Evolutionary conservation across 2,329 filamentous ascomycete genomes (phyloP).

Genomic region (Dothistroma pini): DNA sequence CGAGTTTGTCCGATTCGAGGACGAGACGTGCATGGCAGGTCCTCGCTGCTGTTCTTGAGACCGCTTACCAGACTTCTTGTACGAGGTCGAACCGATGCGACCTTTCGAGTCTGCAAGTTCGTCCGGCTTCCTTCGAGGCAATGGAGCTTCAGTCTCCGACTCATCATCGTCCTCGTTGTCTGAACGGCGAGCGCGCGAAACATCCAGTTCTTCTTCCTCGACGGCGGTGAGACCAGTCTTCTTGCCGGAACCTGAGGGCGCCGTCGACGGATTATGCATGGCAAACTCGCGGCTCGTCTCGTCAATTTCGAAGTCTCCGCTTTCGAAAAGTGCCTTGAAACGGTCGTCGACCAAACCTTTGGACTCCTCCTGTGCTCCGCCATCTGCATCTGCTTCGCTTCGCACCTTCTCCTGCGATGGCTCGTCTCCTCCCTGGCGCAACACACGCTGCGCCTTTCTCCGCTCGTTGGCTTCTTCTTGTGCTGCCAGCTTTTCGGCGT

Average conservation of each 20-base stretch:
- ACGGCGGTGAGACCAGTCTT: slow-evolving; percentile 55
- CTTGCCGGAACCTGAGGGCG: slow-evolving; percentile 35
- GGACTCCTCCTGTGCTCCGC: slow-evolving; percentile 21
- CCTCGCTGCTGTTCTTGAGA: slow-evolving; percentile 35
- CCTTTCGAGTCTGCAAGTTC: slow-evolving; percentile 37
- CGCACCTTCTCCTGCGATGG: slow-evolving; percentile 42
- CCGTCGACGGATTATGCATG: slow-evolving; percentile 83
- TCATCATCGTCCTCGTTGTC: slow-evolving; percentile 36
- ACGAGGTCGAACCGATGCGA: slow-evolving; percentile 65
- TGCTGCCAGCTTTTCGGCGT: slow-evolving; percentile 61
- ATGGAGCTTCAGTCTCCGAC: slow-evolving; percentile 42
- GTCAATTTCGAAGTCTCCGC: slow-evolving; percentile 89
- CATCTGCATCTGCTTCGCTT: slow-evolving; percentile 49
- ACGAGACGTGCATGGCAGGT: slow-evolving; percentile 57
- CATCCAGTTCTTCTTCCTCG: slow-evolving; percentile 56
- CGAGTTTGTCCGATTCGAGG: slow-evolving; percentile 40
- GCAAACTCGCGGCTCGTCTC: slow-evolving; percentile 85
- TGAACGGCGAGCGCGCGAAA: slow-evolving; percentile 30
- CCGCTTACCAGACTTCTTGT: slow-evolving; percentile 55
- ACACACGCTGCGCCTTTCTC: slow-evolving; percentile 44
- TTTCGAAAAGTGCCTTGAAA: slow-evolving; percentile 85
- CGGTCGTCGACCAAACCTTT: slow-evolving; percentile 69
- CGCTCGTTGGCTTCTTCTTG: slow-evolving; percentile 64
- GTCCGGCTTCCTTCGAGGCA: slow-evolving; percentile 37
- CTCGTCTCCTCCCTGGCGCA: slow-evolving; percentile 59